Conservation (phyloP, 768 basidiomycete species). For the Sporobolomyces pararoseus region DNA sequence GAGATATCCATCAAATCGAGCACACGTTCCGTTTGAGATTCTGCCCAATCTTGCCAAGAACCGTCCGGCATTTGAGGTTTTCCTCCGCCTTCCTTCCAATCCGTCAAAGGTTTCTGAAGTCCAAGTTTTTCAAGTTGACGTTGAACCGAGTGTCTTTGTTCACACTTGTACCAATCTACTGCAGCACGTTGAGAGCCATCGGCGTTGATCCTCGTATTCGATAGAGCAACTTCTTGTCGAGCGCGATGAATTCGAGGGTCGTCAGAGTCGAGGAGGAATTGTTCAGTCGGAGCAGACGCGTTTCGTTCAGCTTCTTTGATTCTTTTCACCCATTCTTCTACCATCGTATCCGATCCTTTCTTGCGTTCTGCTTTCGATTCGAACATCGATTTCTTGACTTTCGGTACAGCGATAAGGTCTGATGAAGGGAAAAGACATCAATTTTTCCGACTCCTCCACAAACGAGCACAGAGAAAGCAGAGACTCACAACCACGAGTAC, state of each 20-base stretch:
- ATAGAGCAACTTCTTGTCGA: constrained; percentile 54
- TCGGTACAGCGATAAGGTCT: constrained; percentile 71
- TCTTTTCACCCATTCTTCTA: constrained; percentile 60
- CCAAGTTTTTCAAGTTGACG: constrained; percentile 79
- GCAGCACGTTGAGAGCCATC: constrained; percentile 64
- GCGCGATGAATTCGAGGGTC: constrained; percentile 88
- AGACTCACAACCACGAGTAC: constrained; percentile 66
- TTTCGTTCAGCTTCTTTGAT: constrained; percentile 65
- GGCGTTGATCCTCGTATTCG: constrained; percentile 58
- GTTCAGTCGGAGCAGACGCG: constrained; percentile 83
- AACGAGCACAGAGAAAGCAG: not conserved
- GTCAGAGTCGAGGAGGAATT: constrained; percentile 83
- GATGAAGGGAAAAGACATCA: not conserved
- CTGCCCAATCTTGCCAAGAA: constrained; percentile 90
- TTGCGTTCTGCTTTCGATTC: not conserved
- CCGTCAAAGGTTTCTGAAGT: constrained; percentile 75
- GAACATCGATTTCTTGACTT: constrained; percentile 58
- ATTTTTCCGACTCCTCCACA: not conserved
- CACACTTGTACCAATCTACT: constrained; percentile 82
- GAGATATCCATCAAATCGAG: constrained; percentile 94
- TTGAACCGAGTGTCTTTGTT: constrained; percentile 83
- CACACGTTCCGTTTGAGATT: constrained; percentile 88
- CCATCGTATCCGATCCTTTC: constrained; percentile 41
- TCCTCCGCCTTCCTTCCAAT: constrained; percentile 72
- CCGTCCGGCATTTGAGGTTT: constrained; percentile 76